A percentile compares a stretch with the other conserved stretches of the same genome.
phyloP scores from a whole-genome alignment of 371 early-diverging fungal species.

The Blastocladiella emersonii region DNA sequence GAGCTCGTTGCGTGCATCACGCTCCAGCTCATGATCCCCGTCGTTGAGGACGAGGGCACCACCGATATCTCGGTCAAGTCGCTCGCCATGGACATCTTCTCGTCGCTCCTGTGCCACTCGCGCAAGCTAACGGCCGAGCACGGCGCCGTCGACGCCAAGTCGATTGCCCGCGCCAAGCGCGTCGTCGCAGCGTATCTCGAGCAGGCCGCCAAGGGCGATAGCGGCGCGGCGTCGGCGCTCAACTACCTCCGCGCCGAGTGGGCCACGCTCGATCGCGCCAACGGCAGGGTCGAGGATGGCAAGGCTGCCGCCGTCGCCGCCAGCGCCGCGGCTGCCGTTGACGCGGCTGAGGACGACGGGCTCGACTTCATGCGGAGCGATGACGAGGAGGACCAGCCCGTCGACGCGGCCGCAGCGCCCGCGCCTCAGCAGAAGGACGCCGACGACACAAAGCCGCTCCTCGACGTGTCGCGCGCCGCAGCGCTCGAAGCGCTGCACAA shows the following conservation, averaged over 20 bases:
- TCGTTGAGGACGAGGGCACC: slow-evolving; percentile 4
- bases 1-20: slow-evolving; percentile 47
- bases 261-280: too few relatives aligned
- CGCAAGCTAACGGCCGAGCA: background rate
- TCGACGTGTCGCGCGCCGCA: slow-evolving; percentile 20
- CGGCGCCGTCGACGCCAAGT: too few relatives aligned
- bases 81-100: slow-evolving; percentile 2
- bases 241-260: background rate
- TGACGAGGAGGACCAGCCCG: too few relatives aligned
- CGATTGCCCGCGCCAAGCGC: background rate
- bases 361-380: background rate
- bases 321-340: background rate
- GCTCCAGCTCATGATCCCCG: slow-evolving; percentile 44
- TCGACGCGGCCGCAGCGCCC: background rate
- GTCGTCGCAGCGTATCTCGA: background rate
- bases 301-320: background rate
- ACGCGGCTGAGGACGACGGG: background rate
- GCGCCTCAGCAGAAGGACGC: too few relatives aligned
- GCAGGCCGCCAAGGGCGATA: background rate
- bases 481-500: background rate
- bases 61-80: background rate
- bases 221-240: background rate
- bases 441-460: background rate
- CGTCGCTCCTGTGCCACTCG: background rate
- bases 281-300: too few relatives aligned